phyloP scores from a whole-genome alignment of 305 asterid genomes.

The Plantago lanceolata region DNA sequence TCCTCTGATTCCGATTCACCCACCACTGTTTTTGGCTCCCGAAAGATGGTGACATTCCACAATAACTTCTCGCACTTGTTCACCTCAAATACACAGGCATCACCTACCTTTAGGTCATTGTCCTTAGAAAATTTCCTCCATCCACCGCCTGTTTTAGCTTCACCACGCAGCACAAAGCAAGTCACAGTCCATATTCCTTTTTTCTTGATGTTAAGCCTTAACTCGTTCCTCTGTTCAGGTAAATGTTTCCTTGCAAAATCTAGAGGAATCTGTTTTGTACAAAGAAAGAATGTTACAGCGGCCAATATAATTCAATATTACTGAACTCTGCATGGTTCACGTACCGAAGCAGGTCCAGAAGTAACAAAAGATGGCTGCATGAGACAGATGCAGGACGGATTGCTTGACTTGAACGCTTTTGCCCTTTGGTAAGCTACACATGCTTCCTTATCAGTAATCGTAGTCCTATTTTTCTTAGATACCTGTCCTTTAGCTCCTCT shows the following conservation, averaged over 20 bases:
- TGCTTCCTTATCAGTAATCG: not conserved
- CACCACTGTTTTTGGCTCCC: not conserved
- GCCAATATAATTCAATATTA: not conserved
- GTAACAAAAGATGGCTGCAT: constrained; percentile 29
- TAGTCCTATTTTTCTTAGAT: not conserved
- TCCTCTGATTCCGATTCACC: constrained; percentile 13
- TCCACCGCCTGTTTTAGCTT: not conserved
- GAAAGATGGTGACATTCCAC: constrained; percentile 13
- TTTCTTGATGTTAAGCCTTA: not conserved
- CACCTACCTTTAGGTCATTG: not conserved
- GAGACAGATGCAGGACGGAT: constrained; percentile 19
- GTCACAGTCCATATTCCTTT: constrained; percentile 5
- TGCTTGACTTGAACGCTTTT: constrained; percentile 20
- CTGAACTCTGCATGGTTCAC: not conserved
- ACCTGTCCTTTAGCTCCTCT: not conserved
- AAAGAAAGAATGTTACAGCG: too few species aligned
- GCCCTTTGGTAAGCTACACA: constrained; percentile 24
- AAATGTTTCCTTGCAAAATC: constrained; percentile 13
- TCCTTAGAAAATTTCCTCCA: not conserved
- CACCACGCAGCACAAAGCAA: not conserved
- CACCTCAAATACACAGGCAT: constrained; percentile 11
- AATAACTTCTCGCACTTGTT: not conserved
- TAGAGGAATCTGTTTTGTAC: constrained; percentile 16
- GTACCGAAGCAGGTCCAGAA: constrained; percentile 13
- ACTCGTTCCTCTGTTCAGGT: not conserved